Percentiles rank a stretch among this genome's conserved stretches.
Conservation (phyloP, 2,329 filamentous ascomycete genomes). For the Aspergillus proliferans region DNA sequence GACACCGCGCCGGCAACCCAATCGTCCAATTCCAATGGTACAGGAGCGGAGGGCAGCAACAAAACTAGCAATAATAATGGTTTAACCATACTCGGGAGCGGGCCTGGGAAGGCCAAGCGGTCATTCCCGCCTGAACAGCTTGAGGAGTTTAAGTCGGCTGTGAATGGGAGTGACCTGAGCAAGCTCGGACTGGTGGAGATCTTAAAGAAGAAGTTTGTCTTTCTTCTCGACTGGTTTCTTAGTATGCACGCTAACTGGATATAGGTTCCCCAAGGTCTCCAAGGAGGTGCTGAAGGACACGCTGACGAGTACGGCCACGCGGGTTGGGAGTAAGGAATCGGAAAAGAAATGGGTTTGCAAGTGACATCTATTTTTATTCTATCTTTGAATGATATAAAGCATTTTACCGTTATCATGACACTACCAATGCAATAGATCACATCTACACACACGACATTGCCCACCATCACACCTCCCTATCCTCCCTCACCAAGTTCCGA, state of each 20-base stretch:
- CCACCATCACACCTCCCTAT: too few species aligned
- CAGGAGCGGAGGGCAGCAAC: too few species aligned
- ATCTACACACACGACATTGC: too few species aligned
- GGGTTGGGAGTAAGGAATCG: conserved; percentile 55
- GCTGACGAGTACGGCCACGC: conserved; percentile 58
- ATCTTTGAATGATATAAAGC: too few species aligned
- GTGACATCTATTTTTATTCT: conserved; percentile 6
- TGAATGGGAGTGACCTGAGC: conserved; percentile 65
- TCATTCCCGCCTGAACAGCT: conserved; percentile 56
- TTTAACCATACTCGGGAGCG: too few species aligned
- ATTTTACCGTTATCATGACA: too few species aligned
- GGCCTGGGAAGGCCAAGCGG: conserved; percentile 26
- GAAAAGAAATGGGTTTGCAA: conserved; percentile 61
- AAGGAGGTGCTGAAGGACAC: conserved; percentile 67
- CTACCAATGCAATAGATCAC: too few species aligned
- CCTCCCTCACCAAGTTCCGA: conserved; percentile 8
- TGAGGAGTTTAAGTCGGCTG: conserved; percentile 60
- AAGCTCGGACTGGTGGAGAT: conserved; percentile 71
- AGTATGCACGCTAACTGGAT: conserved; percentile 1
- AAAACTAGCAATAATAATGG: too few species aligned
- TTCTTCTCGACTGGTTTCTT: too few species aligned
- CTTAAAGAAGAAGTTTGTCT: conserved; percentile 58
- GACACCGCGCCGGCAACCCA: conserved; percentile 10
- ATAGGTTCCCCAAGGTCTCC: conserved; percentile 61
- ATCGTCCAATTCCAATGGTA: conserved; percentile 18